These are phyloP conservation scores for Akanthomyces uredinophilus DNA, from an alignment of 2,329 filamentous ascomycete genomes.

Conservation along the genomic window DNA sequence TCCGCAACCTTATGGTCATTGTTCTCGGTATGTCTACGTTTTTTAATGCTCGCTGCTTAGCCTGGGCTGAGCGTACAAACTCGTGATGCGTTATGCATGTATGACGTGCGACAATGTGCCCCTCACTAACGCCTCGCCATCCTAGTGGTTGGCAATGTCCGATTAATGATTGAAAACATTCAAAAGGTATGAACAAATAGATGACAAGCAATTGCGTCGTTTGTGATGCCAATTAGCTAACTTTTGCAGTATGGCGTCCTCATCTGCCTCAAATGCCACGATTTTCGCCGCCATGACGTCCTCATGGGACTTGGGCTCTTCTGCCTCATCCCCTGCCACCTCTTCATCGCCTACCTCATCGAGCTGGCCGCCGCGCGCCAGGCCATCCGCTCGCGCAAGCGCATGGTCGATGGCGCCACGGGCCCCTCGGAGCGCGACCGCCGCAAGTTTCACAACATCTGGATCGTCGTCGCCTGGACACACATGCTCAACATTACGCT, in stretches of 20 bases:
- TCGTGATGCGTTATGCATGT: background rate
- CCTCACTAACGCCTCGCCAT: conserved; percentile 19
- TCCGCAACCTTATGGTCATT: conserved; percentile 93
- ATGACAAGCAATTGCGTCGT: background rate
- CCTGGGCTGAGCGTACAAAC: background rate
- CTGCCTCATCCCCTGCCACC: conserved; percentile 81
- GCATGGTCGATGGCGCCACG: conserved; percentile 43
- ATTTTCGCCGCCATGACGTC: conserved; percentile 75
- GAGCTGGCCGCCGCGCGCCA: conserved; percentile 78
- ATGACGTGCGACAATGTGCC: conserved; percentile 11
- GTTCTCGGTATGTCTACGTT: conserved; percentile 61
- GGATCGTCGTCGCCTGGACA: conserved; percentile 72
- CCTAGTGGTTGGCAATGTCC: conserved; percentile 82
- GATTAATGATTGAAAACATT: conserved; percentile 93
- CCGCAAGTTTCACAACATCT: conserved; percentile 66
- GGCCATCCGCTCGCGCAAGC: conserved; percentile 63
- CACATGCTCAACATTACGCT: conserved; percentile 81
- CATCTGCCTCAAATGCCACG: conserved; percentile 85
- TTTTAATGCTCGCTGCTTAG: background rate
- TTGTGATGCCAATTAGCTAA: background rate
- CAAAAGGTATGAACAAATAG: conserved; percentile 64
- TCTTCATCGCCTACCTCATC: conserved; percentile 85
- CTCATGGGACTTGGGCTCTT: conserved; percentile 73
- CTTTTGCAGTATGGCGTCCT: conserved; percentile 76
- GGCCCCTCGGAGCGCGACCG: conserved; percentile 52